Evolutionary conservation across 2,329 filamentous ascomycete species (phyloP).

Genomic region (Aspergillus sojae): DNA sequence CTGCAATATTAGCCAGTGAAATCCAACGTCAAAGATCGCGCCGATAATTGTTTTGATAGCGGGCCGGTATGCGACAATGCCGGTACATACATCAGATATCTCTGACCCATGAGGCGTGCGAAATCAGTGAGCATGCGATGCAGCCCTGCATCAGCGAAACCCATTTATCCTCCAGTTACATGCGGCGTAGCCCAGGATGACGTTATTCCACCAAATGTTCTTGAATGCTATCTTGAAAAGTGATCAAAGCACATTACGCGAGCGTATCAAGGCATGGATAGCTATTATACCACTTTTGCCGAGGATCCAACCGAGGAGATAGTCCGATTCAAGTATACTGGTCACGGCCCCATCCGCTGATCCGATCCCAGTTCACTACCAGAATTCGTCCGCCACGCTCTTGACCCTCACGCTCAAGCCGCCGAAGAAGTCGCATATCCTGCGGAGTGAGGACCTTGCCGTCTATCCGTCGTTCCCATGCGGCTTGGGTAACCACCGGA

Average conservation of each 20-base stretch:
- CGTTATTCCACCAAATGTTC: neutral
- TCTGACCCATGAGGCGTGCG: neutral
- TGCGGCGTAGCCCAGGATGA: neutral
- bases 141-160: neutral
- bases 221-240: neutral
- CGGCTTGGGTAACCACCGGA: conserved; percentile 38
- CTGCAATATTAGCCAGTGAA: neutral
- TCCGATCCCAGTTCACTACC: conserved; percentile 14
- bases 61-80: neutral
- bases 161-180: neutral
- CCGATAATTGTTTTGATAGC: neutral
- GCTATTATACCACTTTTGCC: neutral
- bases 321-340: neutral
- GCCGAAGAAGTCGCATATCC: conserved; percentile 19
- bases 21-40: neutral
- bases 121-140: neutral
- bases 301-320: neutral
- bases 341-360: conserved; percentile 14
- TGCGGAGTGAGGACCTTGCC: conserved; percentile 18
- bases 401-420: conserved; percentile 13
- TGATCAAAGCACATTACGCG: neutral
- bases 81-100: neutral
- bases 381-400: conserved; percentile 12
- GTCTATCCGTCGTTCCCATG: conserved; percentile 31
- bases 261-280: neutral